phyloP scores from a whole-genome alignment of 2,329 filamentous ascomycete species.

The Drechmeria coniospora region DNA sequence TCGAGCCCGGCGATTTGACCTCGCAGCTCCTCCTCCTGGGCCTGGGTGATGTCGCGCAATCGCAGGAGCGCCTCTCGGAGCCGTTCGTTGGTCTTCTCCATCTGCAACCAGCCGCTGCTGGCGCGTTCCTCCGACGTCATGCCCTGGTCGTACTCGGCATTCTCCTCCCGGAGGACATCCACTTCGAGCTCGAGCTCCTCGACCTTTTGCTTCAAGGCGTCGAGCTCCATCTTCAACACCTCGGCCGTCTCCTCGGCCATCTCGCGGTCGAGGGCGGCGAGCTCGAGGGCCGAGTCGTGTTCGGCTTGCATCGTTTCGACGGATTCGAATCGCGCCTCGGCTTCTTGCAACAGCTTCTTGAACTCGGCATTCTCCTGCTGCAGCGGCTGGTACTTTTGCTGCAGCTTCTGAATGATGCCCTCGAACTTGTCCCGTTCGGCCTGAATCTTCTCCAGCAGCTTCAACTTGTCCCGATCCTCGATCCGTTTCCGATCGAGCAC shows the following conservation, averaged over 20 bases:
- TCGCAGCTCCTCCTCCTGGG: constrained; percentile 66
- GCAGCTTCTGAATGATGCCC: constrained; percentile 75
- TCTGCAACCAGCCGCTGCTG: constrained; percentile 76
- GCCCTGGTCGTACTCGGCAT: constrained; percentile 65
- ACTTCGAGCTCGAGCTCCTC: constrained; percentile 82
- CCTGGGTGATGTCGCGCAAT: constrained; percentile 73
- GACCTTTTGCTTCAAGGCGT: constrained; percentile 55
- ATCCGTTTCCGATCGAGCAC: constrained; percentile 74
- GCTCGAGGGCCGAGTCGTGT: constrained; percentile 70
- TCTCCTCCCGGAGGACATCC: constrained; percentile 77
- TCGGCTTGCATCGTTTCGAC: constrained; percentile 66
- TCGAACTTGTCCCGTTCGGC: constrained; percentile 67
- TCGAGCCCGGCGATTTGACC: constrained; percentile 61
- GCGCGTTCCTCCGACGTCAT: constrained; percentile 81
- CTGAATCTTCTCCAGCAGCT: constrained; percentile 60
- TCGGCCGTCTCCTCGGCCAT: constrained; percentile 94
- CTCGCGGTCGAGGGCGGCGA: constrained; percentile 78
- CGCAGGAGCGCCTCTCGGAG: constrained; percentile 72
- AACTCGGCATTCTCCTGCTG: constrained; percentile 66
- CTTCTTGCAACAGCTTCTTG: constrained; percentile 63
- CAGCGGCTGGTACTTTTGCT: constrained; percentile 74
- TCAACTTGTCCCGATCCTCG: constrained; percentile 76
- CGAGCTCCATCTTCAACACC: constrained; percentile 63
- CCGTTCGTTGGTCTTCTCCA: constrained; percentile 81
- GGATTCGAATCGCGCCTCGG: constrained; percentile 48